Percentiles rank a stretch among this genome's conserved stretches.
These are phyloP conservation scores for Astrocystis sublimbata DNA, from an alignment of 495 filamentous ascomycete genomes.

Conservation along the genomic window DNA sequence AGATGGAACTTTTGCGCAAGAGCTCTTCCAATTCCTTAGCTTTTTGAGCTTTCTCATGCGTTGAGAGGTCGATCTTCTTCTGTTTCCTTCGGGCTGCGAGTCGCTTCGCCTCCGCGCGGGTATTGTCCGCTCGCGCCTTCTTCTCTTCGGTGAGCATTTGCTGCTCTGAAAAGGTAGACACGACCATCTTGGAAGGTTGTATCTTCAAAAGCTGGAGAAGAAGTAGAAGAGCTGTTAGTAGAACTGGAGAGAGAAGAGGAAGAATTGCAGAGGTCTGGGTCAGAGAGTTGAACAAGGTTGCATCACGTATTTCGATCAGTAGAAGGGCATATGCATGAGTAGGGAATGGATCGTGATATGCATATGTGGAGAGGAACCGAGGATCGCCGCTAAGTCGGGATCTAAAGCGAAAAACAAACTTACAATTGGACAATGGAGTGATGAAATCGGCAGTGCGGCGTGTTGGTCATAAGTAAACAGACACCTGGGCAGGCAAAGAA, in stretches of 20 bases:
- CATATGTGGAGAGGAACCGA: background rate
- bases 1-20: conserved; percentile 47
- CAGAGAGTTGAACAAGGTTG: conserved; percentile 35
- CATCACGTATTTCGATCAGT: conserved; percentile 13
- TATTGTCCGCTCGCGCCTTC: conserved; percentile 51
- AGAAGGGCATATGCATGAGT: background rate
- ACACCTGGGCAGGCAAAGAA: background rate
- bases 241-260: conserved; percentile 29
- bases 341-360: background rate
- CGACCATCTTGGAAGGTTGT: conserved; percentile 35
- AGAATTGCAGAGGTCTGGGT: conserved; percentile 32
- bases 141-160: conserved; percentile 42
- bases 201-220: conserved; percentile 35
- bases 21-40: conserved; percentile 54
- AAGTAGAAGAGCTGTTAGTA: conserved; percentile 45
- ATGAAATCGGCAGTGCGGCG: background rate
- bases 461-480: too few relatives aligned
- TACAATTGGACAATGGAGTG: background rate
- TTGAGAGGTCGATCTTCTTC: conserved; percentile 49
- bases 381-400: background rate
- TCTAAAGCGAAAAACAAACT: background rate
- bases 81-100: conserved; percentile 44
- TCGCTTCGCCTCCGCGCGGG: conserved; percentile 49
- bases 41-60: conserved; percentile 53
- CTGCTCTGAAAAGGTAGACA: conserved; percentile 29